Evolutionary conservation across 169 alveolate genomes (phyloP).

Genomic region (Eimeria zaria): DNA sequence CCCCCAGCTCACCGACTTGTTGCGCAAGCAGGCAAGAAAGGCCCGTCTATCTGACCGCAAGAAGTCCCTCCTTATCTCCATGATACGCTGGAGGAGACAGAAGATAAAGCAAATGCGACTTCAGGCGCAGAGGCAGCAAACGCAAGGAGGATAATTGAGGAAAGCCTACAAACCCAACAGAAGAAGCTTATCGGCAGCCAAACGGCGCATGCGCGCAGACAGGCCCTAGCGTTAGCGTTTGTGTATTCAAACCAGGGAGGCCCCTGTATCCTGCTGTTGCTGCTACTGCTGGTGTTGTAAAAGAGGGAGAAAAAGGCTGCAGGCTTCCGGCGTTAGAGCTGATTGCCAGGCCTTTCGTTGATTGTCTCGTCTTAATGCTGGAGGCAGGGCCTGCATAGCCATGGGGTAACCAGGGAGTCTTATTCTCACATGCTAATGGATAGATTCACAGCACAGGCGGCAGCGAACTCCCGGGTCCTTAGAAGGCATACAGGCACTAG

Average conservation of each 20-base stretch:
- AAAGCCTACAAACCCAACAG: neutral
- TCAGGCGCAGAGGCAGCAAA: neutral
- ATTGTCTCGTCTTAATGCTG: neutral
- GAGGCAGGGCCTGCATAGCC: neutral
- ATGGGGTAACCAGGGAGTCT: no score
- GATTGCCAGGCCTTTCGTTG: neutral
- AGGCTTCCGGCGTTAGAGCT: neutral
- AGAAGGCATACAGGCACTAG: no score
- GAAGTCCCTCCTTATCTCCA: constrained; percentile 4
- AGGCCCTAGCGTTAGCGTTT: neutral
- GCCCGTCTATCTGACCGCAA: constrained; percentile 20
- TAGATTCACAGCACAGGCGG: no score
- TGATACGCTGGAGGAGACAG: constrained; percentile 42
- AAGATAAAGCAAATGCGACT: neutral
- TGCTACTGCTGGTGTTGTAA: neutral
- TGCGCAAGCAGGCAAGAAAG: neutral
- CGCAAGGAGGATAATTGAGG: neutral
- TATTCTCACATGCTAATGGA: no score
- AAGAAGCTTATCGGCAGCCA: neutral
- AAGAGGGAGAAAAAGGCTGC: neutral
- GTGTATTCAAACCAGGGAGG: neutral
- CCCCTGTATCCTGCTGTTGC: neutral
- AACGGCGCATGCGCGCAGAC: neutral
- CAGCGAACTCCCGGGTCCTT: no score
- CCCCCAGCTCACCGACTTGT: neutral